A percentile compares a stretch with the other conserved stretches of the same genome.
Conservation (phyloP, 176 grass and related monocot species). For the Tillandsia fasciculata region DNA sequence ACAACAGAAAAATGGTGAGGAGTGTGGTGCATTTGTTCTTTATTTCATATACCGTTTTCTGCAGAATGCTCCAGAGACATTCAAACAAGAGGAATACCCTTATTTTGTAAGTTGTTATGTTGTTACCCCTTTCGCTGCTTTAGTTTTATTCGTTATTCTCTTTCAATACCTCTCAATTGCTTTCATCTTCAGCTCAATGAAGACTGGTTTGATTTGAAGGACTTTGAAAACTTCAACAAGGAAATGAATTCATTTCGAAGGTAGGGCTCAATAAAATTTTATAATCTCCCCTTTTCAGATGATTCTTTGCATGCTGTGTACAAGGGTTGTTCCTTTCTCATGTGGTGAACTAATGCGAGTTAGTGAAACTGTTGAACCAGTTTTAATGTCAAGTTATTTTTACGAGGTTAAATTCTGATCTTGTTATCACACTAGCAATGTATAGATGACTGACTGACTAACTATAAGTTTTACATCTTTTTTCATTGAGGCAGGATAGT, state of each 20-base stretch:
- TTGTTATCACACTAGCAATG: too few relatives aligned
- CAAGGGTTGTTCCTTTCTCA: not conserved
- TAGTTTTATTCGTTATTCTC: slow-evolving; percentile 2
- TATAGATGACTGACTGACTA: too few relatives aligned
- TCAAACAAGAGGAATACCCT: slow-evolving; percentile 39
- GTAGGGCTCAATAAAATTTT: slow-evolving; percentile 25
- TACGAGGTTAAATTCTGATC: too few relatives aligned
- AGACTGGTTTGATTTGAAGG: slow-evolving; percentile 48
- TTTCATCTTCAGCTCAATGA: slow-evolving; percentile 34
- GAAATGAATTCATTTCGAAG: slow-evolving; percentile 42
- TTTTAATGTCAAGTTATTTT: too few relatives aligned
- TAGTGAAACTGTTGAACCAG: too few relatives aligned
- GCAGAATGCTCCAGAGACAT: slow-evolving; percentile 39
- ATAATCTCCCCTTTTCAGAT: slow-evolving; percentile 11
- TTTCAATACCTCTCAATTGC: slow-evolving; percentile 9
- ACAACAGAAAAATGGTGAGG: slow-evolving; percentile 64
- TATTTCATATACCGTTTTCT: slow-evolving; percentile 74
- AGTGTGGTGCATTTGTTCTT: slow-evolving; percentile 83
- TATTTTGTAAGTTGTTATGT: slow-evolving; percentile 17
- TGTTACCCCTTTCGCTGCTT: not conserved
- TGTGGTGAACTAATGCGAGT: not conserved
- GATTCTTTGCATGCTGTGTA: slow-evolving; percentile 9
- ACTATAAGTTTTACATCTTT: not conserved
- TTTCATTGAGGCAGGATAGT: not conserved
- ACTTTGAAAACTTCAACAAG: slow-evolving; percentile 49